These are phyloP conservation scores for Anastatica hierochuntica DNA, from an alignment of 345 rosid genomes.

Conservation along the genomic window DNA sequence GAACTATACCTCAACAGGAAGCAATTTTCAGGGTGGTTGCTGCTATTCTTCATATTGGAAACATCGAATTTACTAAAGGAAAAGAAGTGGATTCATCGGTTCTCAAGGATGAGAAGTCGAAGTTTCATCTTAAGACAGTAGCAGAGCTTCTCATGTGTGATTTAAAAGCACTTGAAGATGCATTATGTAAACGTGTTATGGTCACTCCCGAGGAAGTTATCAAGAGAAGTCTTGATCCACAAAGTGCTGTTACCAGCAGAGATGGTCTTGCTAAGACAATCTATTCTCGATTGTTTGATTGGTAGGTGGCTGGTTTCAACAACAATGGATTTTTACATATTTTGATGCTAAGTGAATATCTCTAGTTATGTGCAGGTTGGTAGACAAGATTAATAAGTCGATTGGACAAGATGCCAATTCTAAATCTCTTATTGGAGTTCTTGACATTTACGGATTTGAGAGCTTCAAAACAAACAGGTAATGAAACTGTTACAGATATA, in stretches of 20 bases:
- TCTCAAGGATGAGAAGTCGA: slow-evolving; percentile 66
- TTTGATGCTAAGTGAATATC: slow-evolving; percentile 8
- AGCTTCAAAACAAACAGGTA: slow-evolving; percentile 90
- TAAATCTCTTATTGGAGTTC: slow-evolving; percentile 78
- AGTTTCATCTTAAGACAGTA: slow-evolving; percentile 65
- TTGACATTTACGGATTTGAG: slow-evolving; percentile 91
- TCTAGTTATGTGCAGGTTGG: slow-evolving; percentile 54
- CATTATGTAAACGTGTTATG: slow-evolving; percentile 92
- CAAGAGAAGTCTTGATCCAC: slow-evolving; percentile 85
- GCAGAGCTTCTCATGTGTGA: slow-evolving; percentile 95
- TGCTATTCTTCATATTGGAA: slow-evolving; percentile 79
- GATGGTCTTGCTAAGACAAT: slow-evolving; percentile 92
- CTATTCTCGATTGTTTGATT: slow-evolving; percentile 82
- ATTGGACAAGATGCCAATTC: slow-evolving; percentile 89
- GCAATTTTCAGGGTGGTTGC: slow-evolving; percentile 97
- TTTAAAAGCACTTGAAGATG: slow-evolving; percentile 68
- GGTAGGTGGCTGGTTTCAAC: slow-evolving; percentile 34
- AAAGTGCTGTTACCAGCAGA: slow-evolving; percentile 69
- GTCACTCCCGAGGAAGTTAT: slow-evolving; percentile 95
- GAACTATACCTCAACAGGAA: slow-evolving; percentile 36
- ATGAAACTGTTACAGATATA: not conserved
- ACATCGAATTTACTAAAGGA: slow-evolving; percentile 70
- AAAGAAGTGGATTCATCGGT: slow-evolving; percentile 82
- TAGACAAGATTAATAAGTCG: slow-evolving; percentile 68
- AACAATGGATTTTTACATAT: not conserved